Evolutionary conservation across 108 stramenopile genomes (phyloP).

Genomic region (Cyclotella kingstonii): DNA sequence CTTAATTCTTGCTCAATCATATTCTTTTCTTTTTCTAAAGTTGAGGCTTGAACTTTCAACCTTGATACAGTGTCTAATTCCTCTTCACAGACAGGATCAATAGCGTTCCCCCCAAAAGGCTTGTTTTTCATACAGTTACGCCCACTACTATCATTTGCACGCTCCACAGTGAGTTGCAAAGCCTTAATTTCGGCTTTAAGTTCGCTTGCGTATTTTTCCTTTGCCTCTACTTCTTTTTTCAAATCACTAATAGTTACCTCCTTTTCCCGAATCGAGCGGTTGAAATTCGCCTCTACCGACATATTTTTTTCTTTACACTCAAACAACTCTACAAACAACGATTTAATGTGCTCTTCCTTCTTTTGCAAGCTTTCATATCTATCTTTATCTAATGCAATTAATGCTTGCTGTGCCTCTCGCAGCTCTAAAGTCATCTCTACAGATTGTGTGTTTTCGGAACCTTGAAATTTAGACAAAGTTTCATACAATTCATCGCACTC

Average conservation of each 20-base stretch:
- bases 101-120: conserved; percentile 23
- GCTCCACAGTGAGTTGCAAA: conserved; percentile 14
- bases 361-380: conserved; percentile 13
- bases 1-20: conserved; percentile 32
- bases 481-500: conserved; percentile 14
- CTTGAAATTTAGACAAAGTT: conserved; percentile 3
- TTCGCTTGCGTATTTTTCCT: conserved; percentile 23
- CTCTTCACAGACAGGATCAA: conserved; percentile 36
- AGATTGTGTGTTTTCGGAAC: background rate
- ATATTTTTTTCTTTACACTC: conserved; percentile 25
- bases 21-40: conserved; percentile 24
- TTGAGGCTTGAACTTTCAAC: conserved; percentile 28
- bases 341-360: conserved; percentile 25
- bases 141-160: conserved; percentile 1
- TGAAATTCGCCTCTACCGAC: conserved; percentile 21
- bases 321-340: conserved; percentile 41
- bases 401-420: conserved; percentile 56
- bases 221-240: conserved; percentile 25
- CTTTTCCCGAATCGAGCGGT: conserved; percentile 31
- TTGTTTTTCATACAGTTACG: conserved; percentile 3
- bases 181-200: conserved; percentile 22
- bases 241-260: conserved; percentile 38
- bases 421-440: conserved; percentile 29
- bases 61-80: conserved; percentile 27
- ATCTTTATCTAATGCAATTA: conserved; percentile 59